Conservation (phyloP, 2,329 filamentous ascomycete species). For the Botrytis tulipae region DNA sequence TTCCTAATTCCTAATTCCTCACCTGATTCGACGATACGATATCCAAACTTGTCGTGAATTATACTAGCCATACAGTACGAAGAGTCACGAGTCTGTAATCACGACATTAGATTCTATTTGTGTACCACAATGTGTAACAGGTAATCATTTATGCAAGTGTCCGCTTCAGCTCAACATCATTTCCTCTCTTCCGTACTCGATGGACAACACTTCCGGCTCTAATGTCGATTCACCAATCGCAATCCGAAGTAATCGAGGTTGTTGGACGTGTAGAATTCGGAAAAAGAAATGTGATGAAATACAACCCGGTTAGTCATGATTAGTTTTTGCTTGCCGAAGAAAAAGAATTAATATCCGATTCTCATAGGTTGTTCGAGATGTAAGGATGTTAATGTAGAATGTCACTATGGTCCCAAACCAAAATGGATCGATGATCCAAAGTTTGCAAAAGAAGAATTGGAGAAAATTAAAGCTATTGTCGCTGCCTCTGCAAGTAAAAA, state of each 20-base stretch:
- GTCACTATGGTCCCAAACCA: slow-evolving; percentile 46
- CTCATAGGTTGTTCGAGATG: slow-evolving; percentile 49
- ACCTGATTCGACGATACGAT: not conserved
- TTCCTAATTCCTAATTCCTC: not conserved
- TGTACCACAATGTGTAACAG: slow-evolving; percentile 6
- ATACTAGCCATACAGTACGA: not conserved
- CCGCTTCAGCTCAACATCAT: not conserved
- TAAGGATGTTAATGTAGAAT: slow-evolving; percentile 52
- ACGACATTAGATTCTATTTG: not conserved
- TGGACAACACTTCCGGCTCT: slow-evolving; percentile 1
- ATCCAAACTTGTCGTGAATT: not conserved
- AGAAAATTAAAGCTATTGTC: slow-evolving; percentile 14
- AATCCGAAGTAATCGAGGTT: slow-evolving; percentile 43
- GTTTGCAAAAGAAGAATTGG: slow-evolving; percentile 13
- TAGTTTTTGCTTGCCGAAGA: not conserved
- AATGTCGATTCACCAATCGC: not conserved
- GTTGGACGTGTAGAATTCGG: slow-evolving; percentile 63
- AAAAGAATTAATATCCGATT: not conserved
- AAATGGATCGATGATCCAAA: slow-evolving; percentile 23
- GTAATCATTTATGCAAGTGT: slow-evolving; percentile 6
- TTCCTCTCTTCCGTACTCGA: not conserved
- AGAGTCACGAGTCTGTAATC: not conserved
- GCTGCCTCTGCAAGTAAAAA: slow-evolving; percentile 15
- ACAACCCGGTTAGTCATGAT: slow-evolving; percentile 46
- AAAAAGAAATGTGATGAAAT: slow-evolving; percentile 67